These are phyloP conservation scores for Xylaria hypoxylon DNA, from an alignment of 2,329 filamentous ascomycete species.

Conservation along the genomic window DNA sequence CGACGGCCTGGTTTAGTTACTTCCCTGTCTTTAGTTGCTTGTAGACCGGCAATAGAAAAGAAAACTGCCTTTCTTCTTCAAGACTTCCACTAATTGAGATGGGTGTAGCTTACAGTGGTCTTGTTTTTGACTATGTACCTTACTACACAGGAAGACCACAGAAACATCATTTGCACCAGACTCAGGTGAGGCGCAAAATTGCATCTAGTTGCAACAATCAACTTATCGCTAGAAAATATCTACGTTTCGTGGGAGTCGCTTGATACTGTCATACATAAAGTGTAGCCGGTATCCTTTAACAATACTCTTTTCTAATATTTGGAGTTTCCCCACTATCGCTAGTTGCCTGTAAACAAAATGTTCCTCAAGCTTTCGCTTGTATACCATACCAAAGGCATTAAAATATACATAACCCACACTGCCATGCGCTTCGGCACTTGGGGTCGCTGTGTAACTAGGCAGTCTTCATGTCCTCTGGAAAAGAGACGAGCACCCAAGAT, in stretches of 20 bases:
- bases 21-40: neutral
- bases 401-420: neutral
- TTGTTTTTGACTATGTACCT: no score
- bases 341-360: constrained; percentile 21
- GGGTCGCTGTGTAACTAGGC: constrained; percentile 11
- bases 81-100: no score
- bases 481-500: neutral
- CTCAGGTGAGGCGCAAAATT: no score
- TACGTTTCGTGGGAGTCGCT: constrained; percentile 1
- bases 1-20: neutral
- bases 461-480: neutral
- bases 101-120: neutral
- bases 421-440: neutral
- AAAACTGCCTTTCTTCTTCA: neutral
- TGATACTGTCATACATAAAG: constrained; percentile 4
- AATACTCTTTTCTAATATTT: constrained; percentile 8
- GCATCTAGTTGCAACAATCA: neutral
- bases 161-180: neutral
- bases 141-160: neutral
- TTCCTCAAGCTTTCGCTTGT: constrained; percentile 9
- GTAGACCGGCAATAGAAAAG: neutral
- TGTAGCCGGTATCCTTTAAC: constrained; percentile 1
- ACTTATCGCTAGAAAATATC: neutral
- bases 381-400: constrained; percentile 13
- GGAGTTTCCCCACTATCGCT: constrained; percentile 12